phyloP scores from a whole-genome alignment of 208 protist species.

The Leishmania braziliensis region DNA sequence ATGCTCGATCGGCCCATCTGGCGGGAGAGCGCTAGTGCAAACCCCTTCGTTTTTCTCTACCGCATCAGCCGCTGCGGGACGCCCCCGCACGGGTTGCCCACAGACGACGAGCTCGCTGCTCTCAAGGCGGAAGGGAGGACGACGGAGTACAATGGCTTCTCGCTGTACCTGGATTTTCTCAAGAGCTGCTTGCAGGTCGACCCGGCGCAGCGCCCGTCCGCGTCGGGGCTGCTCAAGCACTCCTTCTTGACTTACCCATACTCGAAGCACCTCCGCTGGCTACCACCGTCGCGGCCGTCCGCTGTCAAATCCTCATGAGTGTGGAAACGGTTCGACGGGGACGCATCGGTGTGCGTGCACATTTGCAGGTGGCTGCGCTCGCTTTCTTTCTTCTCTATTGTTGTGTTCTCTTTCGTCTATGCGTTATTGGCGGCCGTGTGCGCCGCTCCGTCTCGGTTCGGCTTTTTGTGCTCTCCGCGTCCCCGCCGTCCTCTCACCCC shows the following conservation, averaged over 20 bases:
- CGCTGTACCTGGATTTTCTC: constrained; percentile 64
- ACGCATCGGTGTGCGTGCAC: no score
- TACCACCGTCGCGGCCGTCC: constrained; percentile 11
- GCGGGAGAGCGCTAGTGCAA: constrained; percentile 27
- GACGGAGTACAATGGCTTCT: constrained; percentile 39
- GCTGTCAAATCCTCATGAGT: neutral
- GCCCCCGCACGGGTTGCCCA: constrained; percentile 54
- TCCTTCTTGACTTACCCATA: constrained; percentile 51
- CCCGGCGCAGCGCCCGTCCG: constrained; percentile 49
- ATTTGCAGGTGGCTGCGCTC: neutral
- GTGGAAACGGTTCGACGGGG: neutral
- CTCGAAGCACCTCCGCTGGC: constrained; percentile 56
- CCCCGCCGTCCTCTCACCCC: no score
- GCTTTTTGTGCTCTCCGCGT: no score
- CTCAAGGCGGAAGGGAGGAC: constrained; percentile 20
- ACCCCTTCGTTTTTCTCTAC: constrained; percentile 60
- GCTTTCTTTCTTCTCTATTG: neutral
- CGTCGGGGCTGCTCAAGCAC: constrained; percentile 48
- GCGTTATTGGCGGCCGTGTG: no score
- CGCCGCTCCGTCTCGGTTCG: no score
- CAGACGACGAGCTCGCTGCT: constrained; percentile 41
- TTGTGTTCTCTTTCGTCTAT: neutral
- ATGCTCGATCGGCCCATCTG: constrained; percentile 71
- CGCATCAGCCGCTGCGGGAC: constrained; percentile 43
- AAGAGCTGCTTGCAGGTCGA: constrained; percentile 47